Base-by-base conservation (phyloP, 768 basidiomycete species). In the Mycena belliarum region DNA sequence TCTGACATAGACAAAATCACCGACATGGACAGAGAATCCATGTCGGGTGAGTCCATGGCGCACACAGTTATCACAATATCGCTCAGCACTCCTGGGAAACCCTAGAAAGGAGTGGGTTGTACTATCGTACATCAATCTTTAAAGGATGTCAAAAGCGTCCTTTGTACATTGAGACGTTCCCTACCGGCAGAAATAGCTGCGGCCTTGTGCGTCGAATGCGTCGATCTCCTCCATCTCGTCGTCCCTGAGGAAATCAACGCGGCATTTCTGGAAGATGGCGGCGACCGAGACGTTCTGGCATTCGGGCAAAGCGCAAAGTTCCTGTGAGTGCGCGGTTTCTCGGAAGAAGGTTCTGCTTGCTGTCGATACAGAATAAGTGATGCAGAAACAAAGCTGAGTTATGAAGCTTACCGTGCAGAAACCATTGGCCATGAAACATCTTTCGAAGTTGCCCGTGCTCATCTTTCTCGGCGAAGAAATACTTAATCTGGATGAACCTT, bases 401-500 rank as follows among this genome's bases (percentile, higher is more conserved):
- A 16, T 6, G 14, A 20, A 82, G 21, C 26, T n/a, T n/a, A 11
- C 84, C 84, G 72, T 89, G 89, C 9, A 75, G 72, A 55, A 83
- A 77, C 89, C 89, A 91, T 54, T 87, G 86, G 1, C 80, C 87
- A 68, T 91, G 89, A 52, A 88, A 85, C 72, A 75, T 79, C 65
- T 84, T 85, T 51, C 16, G 33, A 63, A 63, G 29, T 11, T 65
- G 53, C 57, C 55, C 43, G 53, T 58, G 26, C 62, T 58, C 16
- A 53, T 23, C 38, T 9, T 47, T 32, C 1, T 73, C 68, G 50
- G 86, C 80, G 58, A 80, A 87, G 55, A 91, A 81, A 61, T 85
- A 88, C 4, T 75, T 76, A 40, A 91, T 86, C n/a, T 75, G 78
- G 47, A 82, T 82, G 64, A 91, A 91, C 89, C 89, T 91, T n/a